A percentile compares a stretch with the other conserved stretches of the same genome.
phyloP scores from a whole-genome alignment of 331 rosid species.

The Acacia concinna region DNA sequence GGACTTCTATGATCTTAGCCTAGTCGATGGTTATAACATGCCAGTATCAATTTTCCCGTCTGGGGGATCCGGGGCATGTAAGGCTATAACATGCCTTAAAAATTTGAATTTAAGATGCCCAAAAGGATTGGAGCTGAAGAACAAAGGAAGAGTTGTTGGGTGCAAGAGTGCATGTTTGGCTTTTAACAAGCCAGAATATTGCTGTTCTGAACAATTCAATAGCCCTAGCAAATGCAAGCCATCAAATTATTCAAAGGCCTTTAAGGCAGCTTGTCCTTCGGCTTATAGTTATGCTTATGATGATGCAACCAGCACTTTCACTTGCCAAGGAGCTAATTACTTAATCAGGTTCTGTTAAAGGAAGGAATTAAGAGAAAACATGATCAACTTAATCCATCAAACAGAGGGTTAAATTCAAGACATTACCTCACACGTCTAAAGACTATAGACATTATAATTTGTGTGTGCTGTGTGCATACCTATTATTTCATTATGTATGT shows the following conservation, averaged over 20 bases:
- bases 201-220: slow-evolving; percentile 42
- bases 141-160: slow-evolving; percentile 35
- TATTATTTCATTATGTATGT: background rate
- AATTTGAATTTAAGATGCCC: slow-evolving; percentile 42
- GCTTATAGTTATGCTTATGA: slow-evolving; percentile 56
- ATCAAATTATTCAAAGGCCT: slow-evolving; percentile 39
- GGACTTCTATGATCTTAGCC: slow-evolving; percentile 49
- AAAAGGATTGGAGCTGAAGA: slow-evolving; percentile 31
- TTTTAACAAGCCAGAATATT: slow-evolving; percentile 42
- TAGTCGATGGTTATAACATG: slow-evolving; percentile 53
- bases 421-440: background rate
- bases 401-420: background rate
- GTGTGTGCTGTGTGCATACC: background rate
- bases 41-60: slow-evolving; percentile 37
- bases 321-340: slow-evolving; percentile 49
- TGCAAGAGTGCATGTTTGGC: slow-evolving; percentile 48
- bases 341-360: slow-evolving; percentile 44
- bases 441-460: background rate
- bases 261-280: slow-evolving; percentile 44
- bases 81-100: slow-evolving; percentile 7
- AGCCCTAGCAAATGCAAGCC: slow-evolving; percentile 33
- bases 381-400: background rate
- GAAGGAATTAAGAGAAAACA: background rate
- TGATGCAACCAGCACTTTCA: slow-evolving; percentile 49
- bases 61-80: slow-evolving; percentile 34